Evolutionary conservation across 441 rosid species (phyloP).

Genomic region (Bruguiera hainesii): DNA sequence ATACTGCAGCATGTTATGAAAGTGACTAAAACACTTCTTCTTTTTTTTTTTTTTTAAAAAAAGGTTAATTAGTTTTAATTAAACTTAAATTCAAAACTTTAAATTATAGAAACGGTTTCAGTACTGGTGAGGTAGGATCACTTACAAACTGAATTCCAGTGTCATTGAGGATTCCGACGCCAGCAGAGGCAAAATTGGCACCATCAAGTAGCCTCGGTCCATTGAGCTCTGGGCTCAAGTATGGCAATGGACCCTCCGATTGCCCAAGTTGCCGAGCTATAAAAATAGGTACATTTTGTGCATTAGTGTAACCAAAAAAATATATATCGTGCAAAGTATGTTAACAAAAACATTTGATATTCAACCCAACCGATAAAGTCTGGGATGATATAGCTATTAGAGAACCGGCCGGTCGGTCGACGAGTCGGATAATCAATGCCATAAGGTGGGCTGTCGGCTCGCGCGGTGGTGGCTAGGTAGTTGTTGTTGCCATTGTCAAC

Average conservation of each 20-base stretch:
- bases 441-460: slow-evolving; percentile 72
- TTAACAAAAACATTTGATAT: background rate
- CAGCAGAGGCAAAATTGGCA: slow-evolving; percentile 46
- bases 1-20: too few species aligned
- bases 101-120: too few species aligned
- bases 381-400: slow-evolving; percentile 79
- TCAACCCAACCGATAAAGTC: slow-evolving; percentile 47
- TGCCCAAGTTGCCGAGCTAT: slow-evolving; percentile 21
- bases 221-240: slow-evolving; percentile 31
- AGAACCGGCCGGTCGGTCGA: slow-evolving; percentile 75
- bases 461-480: slow-evolving; percentile 70
- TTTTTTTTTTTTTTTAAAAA: too few species aligned
- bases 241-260: slow-evolving; percentile 33
- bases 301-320: background rate
- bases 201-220: slow-evolving; percentile 34
- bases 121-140: background rate
- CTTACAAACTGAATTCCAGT: slow-evolving; percentile 49
- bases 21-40: too few species aligned
- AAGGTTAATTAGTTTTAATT: too few species aligned
- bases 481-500: slow-evolving; percentile 86
- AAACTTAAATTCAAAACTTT: too few species aligned
- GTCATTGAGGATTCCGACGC: slow-evolving; percentile 46
- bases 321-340: background rate
- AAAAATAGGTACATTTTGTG: background rate
- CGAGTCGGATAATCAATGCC: slow-evolving; percentile 75